These are phyloP conservation scores for Penicillium crystallinum DNA, from an alignment of 495 filamentous ascomycete genomes.

Conservation along the genomic window DNA sequence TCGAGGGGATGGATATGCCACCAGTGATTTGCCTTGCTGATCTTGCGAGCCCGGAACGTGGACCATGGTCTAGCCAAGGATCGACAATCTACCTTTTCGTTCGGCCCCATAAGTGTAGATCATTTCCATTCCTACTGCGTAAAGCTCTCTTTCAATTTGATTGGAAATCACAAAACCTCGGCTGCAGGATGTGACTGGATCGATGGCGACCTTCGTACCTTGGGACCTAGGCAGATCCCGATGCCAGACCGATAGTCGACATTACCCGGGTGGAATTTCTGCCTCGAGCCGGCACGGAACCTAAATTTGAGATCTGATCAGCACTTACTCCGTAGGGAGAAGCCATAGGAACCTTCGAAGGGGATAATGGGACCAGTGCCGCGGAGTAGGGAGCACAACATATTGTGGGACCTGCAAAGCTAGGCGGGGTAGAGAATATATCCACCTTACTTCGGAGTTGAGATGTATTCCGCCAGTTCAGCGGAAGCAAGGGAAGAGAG, in stretches of 20 bases:
- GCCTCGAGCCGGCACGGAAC: not conserved
- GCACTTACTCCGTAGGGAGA: not conserved
- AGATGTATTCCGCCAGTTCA: not conserved
- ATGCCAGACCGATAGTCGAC: not conserved
- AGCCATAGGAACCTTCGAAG: not conserved
- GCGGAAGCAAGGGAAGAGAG: not conserved
- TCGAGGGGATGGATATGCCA: not conserved
- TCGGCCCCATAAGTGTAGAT: not conserved
- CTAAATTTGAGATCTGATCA: not conserved
- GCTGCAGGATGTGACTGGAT: not conserved
- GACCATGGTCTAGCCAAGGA: conserved; percentile 8
- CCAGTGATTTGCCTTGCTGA: conserved; percentile 5
- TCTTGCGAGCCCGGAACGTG: conserved; percentile 2
- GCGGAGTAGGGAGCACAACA: too few relatives aligned
- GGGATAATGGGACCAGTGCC: not conserved
- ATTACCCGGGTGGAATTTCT: not conserved
- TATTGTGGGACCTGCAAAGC: not conserved
- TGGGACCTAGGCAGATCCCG: not conserved
- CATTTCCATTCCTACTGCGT: not conserved
- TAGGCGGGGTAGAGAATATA: not conserved
- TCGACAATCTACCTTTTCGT: conserved; percentile 1
- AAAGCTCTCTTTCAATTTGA: not conserved
- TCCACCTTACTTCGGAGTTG: not conserved
- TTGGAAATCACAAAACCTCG: not conserved
- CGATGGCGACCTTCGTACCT: not conserved